Evolutionary conservation across 169 alveolate species (phyloP).

Genomic region (Cyclospora cayetanensis): DNA sequence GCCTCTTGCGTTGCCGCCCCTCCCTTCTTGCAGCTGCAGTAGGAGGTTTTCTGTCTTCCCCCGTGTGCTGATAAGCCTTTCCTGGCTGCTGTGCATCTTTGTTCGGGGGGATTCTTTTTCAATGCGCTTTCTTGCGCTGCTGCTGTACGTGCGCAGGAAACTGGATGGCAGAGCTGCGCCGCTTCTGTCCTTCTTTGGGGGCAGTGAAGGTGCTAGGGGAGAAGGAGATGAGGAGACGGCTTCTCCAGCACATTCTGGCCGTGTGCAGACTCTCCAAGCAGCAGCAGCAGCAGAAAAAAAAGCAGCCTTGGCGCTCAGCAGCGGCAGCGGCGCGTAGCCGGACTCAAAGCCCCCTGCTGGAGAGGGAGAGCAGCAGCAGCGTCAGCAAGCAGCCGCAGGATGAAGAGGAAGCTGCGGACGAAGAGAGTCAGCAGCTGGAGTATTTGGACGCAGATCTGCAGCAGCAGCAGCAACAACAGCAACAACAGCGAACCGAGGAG

Average conservation of each 20-base stretch:
- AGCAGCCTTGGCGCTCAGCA: not conserved
- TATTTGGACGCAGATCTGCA: not conserved
- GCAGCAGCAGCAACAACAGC: not conserved
- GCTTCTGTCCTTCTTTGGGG: slow-evolving; percentile 89
- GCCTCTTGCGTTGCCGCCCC: not conserved
- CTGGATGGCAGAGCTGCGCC: slow-evolving; percentile 94
- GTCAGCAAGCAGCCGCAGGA: slow-evolving; percentile 11
- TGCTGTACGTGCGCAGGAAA: slow-evolving; percentile 83
- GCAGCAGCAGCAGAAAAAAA: not conserved
- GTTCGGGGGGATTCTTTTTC: not conserved
- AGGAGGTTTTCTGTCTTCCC: not conserved
- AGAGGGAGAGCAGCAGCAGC: slow-evolving; percentile 13
- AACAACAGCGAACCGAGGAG: not conserved
- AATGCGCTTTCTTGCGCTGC: not conserved
- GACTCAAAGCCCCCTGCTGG: not conserved
- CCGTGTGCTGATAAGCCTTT: not conserved
- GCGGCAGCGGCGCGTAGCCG: not conserved
- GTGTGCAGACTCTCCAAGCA: not conserved
- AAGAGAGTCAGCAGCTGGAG: not conserved
- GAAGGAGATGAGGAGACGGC: slow-evolving; percentile 89
- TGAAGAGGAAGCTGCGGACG: not conserved
- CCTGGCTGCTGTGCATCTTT: not conserved
- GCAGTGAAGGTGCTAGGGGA: slow-evolving; percentile 93
- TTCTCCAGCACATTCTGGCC: slow-evolving; percentile 58
- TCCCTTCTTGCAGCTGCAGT: not conserved